These are phyloP conservation scores for Camelina sativa DNA, from an alignment of 345 rosid genomes.

Conservation along the genomic window DNA sequence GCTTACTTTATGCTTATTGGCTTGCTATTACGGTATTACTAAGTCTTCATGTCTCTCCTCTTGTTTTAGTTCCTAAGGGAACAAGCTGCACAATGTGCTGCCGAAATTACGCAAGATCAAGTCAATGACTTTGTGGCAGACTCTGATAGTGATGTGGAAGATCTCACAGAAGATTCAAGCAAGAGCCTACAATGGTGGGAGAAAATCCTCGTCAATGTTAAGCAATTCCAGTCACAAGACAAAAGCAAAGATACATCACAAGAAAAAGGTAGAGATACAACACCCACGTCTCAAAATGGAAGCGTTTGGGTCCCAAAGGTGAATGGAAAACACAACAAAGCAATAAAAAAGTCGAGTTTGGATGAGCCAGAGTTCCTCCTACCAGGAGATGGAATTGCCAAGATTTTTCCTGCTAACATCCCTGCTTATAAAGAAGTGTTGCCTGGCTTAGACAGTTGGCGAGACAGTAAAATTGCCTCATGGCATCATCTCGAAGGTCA, in stretches of 20 bases:
- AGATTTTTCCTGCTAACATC: conserved; percentile 64
- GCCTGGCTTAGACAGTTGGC: conserved; percentile 91
- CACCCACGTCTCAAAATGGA: conserved; percentile 49
- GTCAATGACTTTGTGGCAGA: conserved; percentile 75
- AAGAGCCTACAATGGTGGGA: conserved; percentile 66
- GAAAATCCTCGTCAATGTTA: conserved; percentile 61
- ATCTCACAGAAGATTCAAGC: conserved; percentile 51
- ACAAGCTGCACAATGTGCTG: conserved; percentile 87
- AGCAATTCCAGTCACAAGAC: conserved; percentile 52
- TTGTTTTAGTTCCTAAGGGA: conserved; percentile 79
- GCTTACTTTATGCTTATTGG: conserved; percentile 14
- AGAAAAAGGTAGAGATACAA: conserved; percentile 45
- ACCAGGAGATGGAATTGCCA: conserved; percentile 71
- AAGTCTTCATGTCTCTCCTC: conserved; percentile 28
- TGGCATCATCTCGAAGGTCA: conserved; percentile 97
- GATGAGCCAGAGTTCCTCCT: conserved; percentile 51
- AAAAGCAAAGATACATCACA: conserved; percentile 48
- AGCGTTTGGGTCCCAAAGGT: conserved; percentile 66
- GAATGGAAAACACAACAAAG: conserved; percentile 86
- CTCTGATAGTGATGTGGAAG: conserved; percentile 75
- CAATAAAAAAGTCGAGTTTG: conserved; percentile 53
- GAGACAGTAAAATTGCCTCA: conserved; percentile 74
- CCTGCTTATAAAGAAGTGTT: conserved; percentile 76
- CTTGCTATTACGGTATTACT: conserved; percentile 1
- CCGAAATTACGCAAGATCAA: conserved; percentile 75